Percentiles rank a stretch among this genome's conserved stretches.
phyloP scores from a whole-genome alignment of 345 rosid species.

The Nasturtium officinale region DNA sequence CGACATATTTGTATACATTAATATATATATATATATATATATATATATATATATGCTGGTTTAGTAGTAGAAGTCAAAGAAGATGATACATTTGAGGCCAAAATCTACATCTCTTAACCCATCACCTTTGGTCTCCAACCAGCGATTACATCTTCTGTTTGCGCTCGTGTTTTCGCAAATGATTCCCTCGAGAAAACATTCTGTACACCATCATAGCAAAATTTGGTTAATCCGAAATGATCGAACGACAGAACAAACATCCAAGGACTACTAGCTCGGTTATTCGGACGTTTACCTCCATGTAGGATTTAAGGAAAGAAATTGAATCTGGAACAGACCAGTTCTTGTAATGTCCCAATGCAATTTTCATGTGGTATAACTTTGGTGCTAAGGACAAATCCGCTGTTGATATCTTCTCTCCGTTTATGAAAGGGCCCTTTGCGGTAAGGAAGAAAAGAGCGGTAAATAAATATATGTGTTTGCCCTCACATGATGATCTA shows the following conservation, averaged over 20 bases:
- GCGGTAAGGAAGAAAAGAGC: slow-evolving; percentile 6
- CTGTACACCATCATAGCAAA: slow-evolving; percentile 46
- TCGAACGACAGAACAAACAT: slow-evolving; percentile 6
- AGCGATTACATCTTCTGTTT: slow-evolving; percentile 75
- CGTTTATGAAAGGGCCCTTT: slow-evolving; percentile 88
- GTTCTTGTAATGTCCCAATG: slow-evolving; percentile 79
- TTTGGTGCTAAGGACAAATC: slow-evolving; percentile 86
- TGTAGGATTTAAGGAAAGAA: slow-evolving; percentile 62
- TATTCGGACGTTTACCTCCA: slow-evolving; percentile 62
- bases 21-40: not conserved
- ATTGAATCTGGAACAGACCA: slow-evolving; percentile 90
- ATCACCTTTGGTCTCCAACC: slow-evolving; percentile 93
- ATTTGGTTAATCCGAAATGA: not conserved
- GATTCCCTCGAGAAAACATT: slow-evolving; percentile 76
- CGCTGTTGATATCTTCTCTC: slow-evolving; percentile 79
- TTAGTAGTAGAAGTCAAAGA: slow-evolving; percentile 9
- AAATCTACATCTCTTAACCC: slow-evolving; percentile 46
- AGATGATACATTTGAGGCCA: slow-evolving; percentile 20
- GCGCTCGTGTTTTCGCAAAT: slow-evolving; percentile 66
- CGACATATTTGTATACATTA: not conserved
- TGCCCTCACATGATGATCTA: not conserved
- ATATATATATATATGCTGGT: not conserved
- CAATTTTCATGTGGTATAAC: slow-evolving; percentile 80
- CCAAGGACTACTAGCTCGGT: not conserved
- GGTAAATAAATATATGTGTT: not conserved